Conservation (phyloP, 768 basidiomycete species). For the Suillus spraguei region DNA sequence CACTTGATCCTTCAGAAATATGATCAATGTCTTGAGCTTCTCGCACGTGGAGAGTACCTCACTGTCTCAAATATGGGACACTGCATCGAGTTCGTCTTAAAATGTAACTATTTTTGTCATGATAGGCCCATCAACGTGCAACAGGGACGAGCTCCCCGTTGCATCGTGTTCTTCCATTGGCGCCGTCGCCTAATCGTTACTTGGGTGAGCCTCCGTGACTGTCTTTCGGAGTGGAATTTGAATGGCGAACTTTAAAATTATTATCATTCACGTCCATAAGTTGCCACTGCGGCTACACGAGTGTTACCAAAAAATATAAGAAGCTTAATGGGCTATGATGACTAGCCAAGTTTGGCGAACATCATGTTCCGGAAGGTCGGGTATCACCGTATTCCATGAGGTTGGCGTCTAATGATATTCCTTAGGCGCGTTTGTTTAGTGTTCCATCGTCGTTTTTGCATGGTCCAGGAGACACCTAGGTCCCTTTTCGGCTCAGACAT, state of each 20-base stretch:
- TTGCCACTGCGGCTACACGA: not conserved
- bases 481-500: too few species aligned
- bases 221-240: constrained; percentile 61
- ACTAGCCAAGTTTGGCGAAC: not conserved
- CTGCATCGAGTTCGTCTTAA: constrained; percentile 56
- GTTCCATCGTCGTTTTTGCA: not conserved
- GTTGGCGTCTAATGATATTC: not conserved
- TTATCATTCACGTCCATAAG: not conserved
- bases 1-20: constrained; percentile 35
- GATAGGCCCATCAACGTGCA: constrained; percentile 52
- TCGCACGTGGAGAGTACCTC: constrained; percentile 79
- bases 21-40: constrained; percentile 75
- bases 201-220: constrained; percentile 63
- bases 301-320: not conserved
- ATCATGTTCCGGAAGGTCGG: not conserved
- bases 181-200: constrained; percentile 72
- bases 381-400: not conserved
- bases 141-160: constrained; percentile 74
- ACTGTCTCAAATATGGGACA: constrained; percentile 49
- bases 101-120: constrained; percentile 7
- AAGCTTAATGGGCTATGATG: too few species aligned
- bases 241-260: not conserved
- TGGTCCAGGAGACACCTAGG: too few species aligned
- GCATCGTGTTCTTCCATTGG: constrained; percentile 71
- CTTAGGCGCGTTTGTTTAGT: not conserved